Evolutionary conservation across 257 asterid species (phyloP), one percentile per base, ranked within the genome.

Genomic region (Nicotiana noctiflora): DNA sequence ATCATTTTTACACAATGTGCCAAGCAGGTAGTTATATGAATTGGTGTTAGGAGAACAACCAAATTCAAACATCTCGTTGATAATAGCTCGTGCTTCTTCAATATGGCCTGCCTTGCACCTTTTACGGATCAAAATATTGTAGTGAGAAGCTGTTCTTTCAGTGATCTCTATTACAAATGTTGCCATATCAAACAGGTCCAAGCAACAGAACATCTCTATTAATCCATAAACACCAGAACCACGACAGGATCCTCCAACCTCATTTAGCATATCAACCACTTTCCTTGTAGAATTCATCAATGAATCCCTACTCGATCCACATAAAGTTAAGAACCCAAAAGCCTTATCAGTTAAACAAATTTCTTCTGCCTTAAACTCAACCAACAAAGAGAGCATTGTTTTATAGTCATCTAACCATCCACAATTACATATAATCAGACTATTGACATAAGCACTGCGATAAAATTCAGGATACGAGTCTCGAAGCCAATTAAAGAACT

Each of bases 331-430:
- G 86, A 91, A 94, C 66, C 84, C 81, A 77, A 94, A 94, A 53
- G 98, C 97, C 74, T 80, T 85, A 52, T 89, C 86, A 21, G 89
- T 88, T 77, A 94, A 88, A 84, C 94, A 88, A 70, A 88, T 87
- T 3, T 77, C 79, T 76, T 90, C 88, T 10, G 86, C 53, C 21
- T 78, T 82, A 80, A 94, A 92, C 84, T 84, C 88, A 82, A 81
- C 84, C 81, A 91, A 81, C 87, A 86, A 87, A 29, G 25, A 67
- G 40, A 23, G 68, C 96, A 93, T 91, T 79, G 90, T 86, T 72
- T 86, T 83, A 83, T 85, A 90, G 85, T 92, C 98, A 79, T 82
- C 92, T 78, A 93, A 83, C 84, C 89, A 87, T 76, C 98, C 98
- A 63, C 92, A 76, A 75, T 94, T 93, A 86, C 87, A 88, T 18